A percentile compares a stretch with the other conserved stretches of the same genome.
phyloP scores from a whole-genome alignment of 495 filamentous ascomycete genomes.

The Hypoxylon crocopeplum region DNA sequence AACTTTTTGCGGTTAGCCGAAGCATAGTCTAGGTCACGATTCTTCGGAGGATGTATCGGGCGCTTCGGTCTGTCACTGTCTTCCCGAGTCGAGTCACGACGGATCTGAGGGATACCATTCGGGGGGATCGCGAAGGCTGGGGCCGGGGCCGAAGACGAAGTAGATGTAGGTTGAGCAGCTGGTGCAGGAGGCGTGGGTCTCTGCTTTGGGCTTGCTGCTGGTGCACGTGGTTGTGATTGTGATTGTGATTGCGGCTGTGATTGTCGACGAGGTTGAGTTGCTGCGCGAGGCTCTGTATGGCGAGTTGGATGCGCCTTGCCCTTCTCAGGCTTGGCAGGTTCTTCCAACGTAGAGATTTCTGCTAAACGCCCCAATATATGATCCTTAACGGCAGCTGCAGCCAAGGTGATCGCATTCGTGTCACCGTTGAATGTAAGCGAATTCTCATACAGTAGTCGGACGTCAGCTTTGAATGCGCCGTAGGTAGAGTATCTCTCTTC shows the following conservation, averaged over 20 bases:
- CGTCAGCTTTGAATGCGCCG: conserved; percentile 72
- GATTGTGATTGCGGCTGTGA: conserved; percentile 39
- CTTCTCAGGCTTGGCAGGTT: conserved; percentile 61
- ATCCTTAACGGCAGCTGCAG: conserved; percentile 66
- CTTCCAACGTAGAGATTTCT: conserved; percentile 52
- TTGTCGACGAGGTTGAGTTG: conserved; percentile 55
- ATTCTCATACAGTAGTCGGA: conserved; percentile 78
- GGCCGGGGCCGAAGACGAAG: conserved; percentile 52
- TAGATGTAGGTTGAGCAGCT: conserved; percentile 29
- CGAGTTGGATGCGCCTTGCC: conserved; percentile 58
- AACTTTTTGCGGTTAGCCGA: conserved; percentile 88
- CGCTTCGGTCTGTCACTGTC: conserved; percentile 85
- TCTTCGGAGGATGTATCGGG: conserved; percentile 88
- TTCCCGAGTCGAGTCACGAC: conserved; percentile 79
- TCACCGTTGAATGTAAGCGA: conserved; percentile 81
- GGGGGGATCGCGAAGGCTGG: conserved; percentile 82
- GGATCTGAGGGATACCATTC: conserved; percentile 88
- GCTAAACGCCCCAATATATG: conserved; percentile 67
- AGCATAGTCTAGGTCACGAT: conserved; percentile 84
- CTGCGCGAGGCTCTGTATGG: conserved; percentile 50
- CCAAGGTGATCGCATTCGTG: conserved; percentile 70
- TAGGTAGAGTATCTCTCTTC: conserved; percentile 69
- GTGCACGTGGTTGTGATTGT: conserved; percentile 36
- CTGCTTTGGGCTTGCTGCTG: conserved; percentile 50
- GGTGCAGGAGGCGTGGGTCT: conserved; percentile 38